Evolutionary conservation across 2,329 filamentous ascomycete genomes (phyloP).

Genomic region (Monilinia fructicola): DNA sequence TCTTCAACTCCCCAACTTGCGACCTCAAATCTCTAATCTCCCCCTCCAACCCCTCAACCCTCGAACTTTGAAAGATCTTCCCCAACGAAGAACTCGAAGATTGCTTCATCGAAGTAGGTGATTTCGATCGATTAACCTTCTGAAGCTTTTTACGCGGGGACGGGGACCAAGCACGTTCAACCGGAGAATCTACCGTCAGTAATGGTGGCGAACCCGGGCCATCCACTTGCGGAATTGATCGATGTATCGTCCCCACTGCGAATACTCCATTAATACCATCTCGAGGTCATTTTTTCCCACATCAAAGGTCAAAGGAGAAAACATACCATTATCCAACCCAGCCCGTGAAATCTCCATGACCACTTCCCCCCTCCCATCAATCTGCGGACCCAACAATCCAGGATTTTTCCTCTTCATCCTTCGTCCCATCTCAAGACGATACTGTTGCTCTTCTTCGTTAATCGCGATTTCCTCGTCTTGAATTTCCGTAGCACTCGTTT

Average conservation of each 20-base stretch:
- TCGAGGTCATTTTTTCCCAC: not conserved
- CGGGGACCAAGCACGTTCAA: not conserved
- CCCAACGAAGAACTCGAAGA: conserved; percentile 5
- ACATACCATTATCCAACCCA: not conserved
- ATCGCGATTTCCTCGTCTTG: not conserved
- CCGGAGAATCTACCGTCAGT: not conserved
- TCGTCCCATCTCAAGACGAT: not conserved
- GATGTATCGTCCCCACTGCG: not conserved
- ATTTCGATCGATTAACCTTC: conserved; percentile 1
- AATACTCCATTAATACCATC: not conserved
- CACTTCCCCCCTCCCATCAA: not conserved
- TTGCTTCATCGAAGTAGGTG: not conserved
- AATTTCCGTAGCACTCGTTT: not conserved
- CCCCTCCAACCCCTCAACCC: not conserved
- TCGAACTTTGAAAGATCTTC: conserved; percentile 5
- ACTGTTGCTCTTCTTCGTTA: not conserved
- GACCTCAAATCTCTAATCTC: not conserved
- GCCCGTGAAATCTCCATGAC: not conserved
- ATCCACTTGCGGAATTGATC: conserved; percentile 4
- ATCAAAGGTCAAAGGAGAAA: not conserved
- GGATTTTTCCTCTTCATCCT: not conserved
- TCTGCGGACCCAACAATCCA: not conserved
- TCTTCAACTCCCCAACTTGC: not conserved
- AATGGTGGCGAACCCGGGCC: not conserved
- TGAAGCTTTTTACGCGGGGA: conserved; percentile 7